Evolutionary conservation across 2,329 filamentous ascomycete genomes (phyloP), one percentile per base, ranked within the genome.

Genomic region (Uncinocarpus reesii): DNA sequence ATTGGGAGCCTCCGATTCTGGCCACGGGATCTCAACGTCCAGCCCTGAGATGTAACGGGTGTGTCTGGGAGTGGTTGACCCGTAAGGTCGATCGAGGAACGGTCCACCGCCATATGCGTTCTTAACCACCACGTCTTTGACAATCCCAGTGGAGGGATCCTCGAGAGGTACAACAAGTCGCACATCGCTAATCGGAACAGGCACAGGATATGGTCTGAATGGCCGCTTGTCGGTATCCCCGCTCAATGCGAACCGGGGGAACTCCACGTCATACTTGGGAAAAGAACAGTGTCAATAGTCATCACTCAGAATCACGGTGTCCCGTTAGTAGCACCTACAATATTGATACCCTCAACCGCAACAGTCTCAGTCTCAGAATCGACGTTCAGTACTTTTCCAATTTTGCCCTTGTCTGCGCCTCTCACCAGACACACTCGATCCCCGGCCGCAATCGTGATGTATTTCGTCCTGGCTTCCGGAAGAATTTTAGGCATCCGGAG

Each of bases 371-470:
- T 70, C 8, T 74, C 65, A 3, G 60, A 53, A 55, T 79, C 68
- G 38, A 93, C 70, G 1, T 70, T 64, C 51, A 63, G 65, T 37
- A 96, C 78, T n/a, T 71, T 70, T 43, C 86, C 85, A 66, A 98
- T 92, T 70, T 83, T 86, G 59, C 88, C 88, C 70, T 81, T 84
- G 60, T 92, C 84, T 29, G 75, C 76, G 7, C 90, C 89, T 52
- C 83, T 79, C 47, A 87, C 69, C 50, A 96, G 70, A 46, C 90
- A 85, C 26, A 95, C 88, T 51, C 92, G 78, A 66, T 96, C 92
- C 5, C 81, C 80, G 3, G 68, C 61, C 20, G 74, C 76, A 50
- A 89, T 70, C 55, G 80, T 83, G 52, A 85, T 71, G 63, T 75
- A 74, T 57, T 62, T 63, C 47, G 56, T 65, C 62, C 55, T 62